Conservation (phyloP, 108 stramenopile genomes). For the Discostella pseudostelligera region DNA sequence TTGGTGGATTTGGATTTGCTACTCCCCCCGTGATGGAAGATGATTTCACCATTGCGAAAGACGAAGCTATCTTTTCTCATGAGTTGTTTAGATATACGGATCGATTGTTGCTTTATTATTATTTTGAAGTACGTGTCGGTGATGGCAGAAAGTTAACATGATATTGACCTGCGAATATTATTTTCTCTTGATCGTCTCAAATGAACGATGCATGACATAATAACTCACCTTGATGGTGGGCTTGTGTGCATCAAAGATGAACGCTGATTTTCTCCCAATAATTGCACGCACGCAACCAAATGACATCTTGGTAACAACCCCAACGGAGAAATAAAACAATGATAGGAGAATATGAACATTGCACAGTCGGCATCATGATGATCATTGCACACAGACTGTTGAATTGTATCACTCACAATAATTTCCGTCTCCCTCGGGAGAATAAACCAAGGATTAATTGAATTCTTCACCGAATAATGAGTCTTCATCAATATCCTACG, state of each 20-base stretch:
- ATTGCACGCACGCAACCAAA: slow-evolving; percentile 76
- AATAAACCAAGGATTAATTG: slow-evolving; percentile 65
- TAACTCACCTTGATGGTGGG: slow-evolving; percentile 45
- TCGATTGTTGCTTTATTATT: slow-evolving; percentile 32
- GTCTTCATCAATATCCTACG: slow-evolving; percentile 31
- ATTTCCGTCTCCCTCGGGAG: slow-evolving; percentile 69
- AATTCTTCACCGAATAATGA: slow-evolving; percentile 32
- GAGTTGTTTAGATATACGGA: slow-evolving; percentile 27
- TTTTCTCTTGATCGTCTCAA: not conserved
- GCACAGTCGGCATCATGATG: not conserved
- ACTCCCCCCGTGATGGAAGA: slow-evolving; percentile 10
- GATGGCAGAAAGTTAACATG: too few relatives aligned
- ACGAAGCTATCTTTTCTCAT: slow-evolving; percentile 31
- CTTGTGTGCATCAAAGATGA: slow-evolving; percentile 78
- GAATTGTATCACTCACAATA: slow-evolving; percentile 38
- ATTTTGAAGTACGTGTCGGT: too few relatives aligned
- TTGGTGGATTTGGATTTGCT: slow-evolving; percentile 44
- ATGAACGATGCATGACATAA: not conserved
- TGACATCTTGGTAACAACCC: not conserved
- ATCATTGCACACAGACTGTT: not conserved
- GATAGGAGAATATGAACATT: not conserved
- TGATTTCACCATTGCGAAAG: slow-evolving; percentile 28
- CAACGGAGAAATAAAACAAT: not conserved
- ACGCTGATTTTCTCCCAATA: slow-evolving; percentile 51
- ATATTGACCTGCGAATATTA: slow-evolving; percentile 5